phyloP scores from a whole-genome alignment of 2,329 filamentous ascomycete species.

The Ophiostoma sp. region DNA sequence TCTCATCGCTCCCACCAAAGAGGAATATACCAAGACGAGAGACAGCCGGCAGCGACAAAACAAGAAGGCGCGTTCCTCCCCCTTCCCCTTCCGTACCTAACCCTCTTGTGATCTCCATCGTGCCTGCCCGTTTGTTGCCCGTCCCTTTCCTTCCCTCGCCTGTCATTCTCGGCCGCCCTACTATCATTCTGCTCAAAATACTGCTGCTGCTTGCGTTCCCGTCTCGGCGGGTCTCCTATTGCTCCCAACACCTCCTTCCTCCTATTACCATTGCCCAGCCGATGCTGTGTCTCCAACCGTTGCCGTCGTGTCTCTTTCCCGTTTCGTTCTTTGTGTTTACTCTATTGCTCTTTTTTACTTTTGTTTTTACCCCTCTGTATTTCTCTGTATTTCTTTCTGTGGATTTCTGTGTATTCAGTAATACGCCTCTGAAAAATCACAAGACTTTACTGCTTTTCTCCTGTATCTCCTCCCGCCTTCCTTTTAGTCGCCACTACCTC shows the following conservation, averaged over 20 bases:
- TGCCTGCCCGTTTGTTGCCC: background rate
- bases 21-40: background rate
- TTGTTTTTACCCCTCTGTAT: background rate
- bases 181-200: background rate
- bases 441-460: background rate
- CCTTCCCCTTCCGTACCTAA: background rate
- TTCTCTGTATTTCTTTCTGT: background rate
- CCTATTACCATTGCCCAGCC: conserved; percentile 3
- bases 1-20: conserved; percentile 1
- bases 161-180: background rate
- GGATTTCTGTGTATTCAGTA: too few relatives aligned
- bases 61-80: background rate
- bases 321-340: background rate
- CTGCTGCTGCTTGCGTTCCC: background rate
- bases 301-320: background rate
- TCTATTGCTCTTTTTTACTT: background rate
- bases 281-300: conserved; percentile 4
- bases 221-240: background rate
- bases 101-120: background rate
- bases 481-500: background rate
- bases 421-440: too few relatives aligned
- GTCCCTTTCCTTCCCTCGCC: background rate
- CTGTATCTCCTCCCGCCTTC: background rate
- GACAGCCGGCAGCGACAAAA: background rate
- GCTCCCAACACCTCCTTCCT: background rate